These are phyloP conservation scores for Fusarium miscanthi DNA, from an alignment of 2,329 filamentous ascomycete genomes.

Conservation along the genomic window DNA sequence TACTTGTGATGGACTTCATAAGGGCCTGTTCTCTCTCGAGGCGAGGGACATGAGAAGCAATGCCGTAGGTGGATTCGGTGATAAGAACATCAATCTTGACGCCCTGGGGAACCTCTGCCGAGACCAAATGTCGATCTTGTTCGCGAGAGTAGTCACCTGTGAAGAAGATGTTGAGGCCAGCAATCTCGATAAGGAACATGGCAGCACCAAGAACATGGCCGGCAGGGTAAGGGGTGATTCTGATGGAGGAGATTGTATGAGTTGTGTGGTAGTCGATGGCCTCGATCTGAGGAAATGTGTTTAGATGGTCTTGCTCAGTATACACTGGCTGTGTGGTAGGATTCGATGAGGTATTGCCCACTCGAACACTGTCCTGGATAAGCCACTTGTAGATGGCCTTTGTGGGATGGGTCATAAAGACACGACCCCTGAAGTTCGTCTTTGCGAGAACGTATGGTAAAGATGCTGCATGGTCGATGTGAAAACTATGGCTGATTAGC, in stretches of 20 bases:
- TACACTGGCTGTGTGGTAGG: conserved; percentile 81
- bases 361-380: conserved; percentile 94
- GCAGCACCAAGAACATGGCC: conserved; percentile 98
- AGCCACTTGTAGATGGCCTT: conserved; percentile 99
- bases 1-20: conserved; percentile 93
- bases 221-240: conserved; percentile 95
- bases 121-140: conserved; percentile 94
- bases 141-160: conserved; percentile 98
- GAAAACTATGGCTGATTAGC: conserved; percentile 75
- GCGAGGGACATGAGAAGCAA: conserved; percentile 91
- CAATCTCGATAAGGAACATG: conserved; percentile 98
- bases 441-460: conserved; percentile 97
- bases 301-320: conserved; percentile 93
- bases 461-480: conserved; percentile 98
- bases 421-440: conserved; percentile 95
- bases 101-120: conserved; percentile 87
- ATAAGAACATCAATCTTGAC: conserved; percentile 97
- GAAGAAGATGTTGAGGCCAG: conserved; percentile 95
- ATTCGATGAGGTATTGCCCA: conserved; percentile 77
- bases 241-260: conserved; percentile 94
- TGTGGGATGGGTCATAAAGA: conserved; percentile 99
- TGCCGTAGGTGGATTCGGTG: conserved; percentile 96
- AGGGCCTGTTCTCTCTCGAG: conserved; percentile 91
- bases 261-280: conserved; percentile 99
- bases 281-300: conserved; percentile 93